Evolutionary conservation across 1,139 yeast genomes (phyloP), one percentile per base, ranked within the genome.

Genomic region (Saccharomyces hybrid): DNA sequence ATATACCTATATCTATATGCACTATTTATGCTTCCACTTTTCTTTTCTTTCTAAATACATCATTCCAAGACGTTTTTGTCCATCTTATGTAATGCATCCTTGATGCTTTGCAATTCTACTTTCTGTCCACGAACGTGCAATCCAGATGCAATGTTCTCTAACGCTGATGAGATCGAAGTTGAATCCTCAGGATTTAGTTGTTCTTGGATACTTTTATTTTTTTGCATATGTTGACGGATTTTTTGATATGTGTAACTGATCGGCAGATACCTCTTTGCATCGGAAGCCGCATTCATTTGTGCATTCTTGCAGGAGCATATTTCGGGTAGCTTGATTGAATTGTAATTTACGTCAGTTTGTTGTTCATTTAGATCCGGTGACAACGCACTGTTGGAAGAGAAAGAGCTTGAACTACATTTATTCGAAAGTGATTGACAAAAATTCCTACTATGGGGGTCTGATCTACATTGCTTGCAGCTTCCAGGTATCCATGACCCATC

Each of bases 401-500:
- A 16, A 13, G 25, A 38, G 25, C 44, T 16, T 38, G 44, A 38
- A 38, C 25, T 38, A 11, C 42, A 28, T 25, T 32, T 41, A 7
- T 52, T 57, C 49, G 49, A 53, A 5, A 53, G 47, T 11, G 60
- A 54, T 31, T 55, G 56, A 32, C 59, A 55, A 26, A 56, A 55
- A 3, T 54, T 58, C 46, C 48, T 56, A 19, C 55, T 53, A n/a
- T 56, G 54, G 14, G 59, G 55, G 46, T 60, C 61, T 6, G 34
- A 46, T 47, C 57, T 59, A 71, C 97, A 90, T 71, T 86, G 95
- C 23, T 74, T 72, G 69, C 97, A 90, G 6, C 90, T 83, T 5
- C 96, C 97, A 14, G 97, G 96, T 63, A 86, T 82, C 95, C 96
- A 0, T 19, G 44, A 38, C 4, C 44, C 44, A 38, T 38, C 44